Base-by-base conservation (phyloP, 1,284 basidiomycete genomes). In the Coniophora puteana region DNA sequence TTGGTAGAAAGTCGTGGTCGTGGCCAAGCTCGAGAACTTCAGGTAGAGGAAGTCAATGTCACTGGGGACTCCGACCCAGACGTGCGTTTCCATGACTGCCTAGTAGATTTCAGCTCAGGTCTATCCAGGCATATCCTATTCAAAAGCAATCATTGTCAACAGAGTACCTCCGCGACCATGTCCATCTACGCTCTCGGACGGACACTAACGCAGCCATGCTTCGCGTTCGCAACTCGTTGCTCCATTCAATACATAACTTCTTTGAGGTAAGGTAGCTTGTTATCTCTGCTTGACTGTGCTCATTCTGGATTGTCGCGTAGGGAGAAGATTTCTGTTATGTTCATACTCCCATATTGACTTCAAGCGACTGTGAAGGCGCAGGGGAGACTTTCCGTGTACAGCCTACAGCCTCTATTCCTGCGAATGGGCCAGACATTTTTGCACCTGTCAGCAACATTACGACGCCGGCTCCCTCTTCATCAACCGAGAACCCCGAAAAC, bases 281-380 rank as follows among this genome's bases (percentile, higher is more conserved):
- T 29, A 46, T 39, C 18, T 14, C 12, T 16, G 7, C 18, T 27
- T 31, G 45, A 8, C 27, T 38, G n/a, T 33, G 26, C 13, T 22
- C 26, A 17, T 36, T 42, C 7, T 5, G n/a, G n/a, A n/a, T n/a
- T n/a, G n/a, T n/a, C n/a, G n/a, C 23, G 31, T 54, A 93, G 86
- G 65, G 63, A 17, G 74, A 89, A 63, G 89, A 83, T 23, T 98
- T 96, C 60, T 66, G 74, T 34, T 81, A 89, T 52, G 73, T 80
- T 13, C 84, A 95, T 51, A 87, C 93, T 0, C 95, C 96, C 1
- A 74, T 98, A 31, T 67, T 97, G 27, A 98, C 95, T 0, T 79
- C 82, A 7, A 92, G 83, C 49, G 96, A 99, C 62, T 95, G 93
- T 50, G 95, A 99, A 69, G 96, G 95, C n/a, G 94, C 89, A 4